phyloP scores from a whole-genome alignment of 2,329 filamentous ascomycete species.

The Fusarium chlamydosporum region DNA sequence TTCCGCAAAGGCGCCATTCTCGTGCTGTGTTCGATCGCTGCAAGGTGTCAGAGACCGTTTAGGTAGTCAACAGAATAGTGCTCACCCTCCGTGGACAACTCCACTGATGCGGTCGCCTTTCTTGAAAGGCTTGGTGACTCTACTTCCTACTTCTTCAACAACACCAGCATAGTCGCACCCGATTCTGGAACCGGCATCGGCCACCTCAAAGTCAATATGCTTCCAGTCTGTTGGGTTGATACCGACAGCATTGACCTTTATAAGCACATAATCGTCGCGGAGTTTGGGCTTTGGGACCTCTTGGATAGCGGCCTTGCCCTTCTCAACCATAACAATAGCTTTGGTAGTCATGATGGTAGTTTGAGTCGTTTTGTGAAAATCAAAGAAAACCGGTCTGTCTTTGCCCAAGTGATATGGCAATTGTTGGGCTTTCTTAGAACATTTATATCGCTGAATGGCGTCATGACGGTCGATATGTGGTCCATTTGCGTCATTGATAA shows the following conservation, averaged over 20 bases:
- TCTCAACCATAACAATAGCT: constrained; percentile 18
- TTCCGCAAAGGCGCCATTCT: constrained; percentile 59
- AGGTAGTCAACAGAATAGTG: neutral
- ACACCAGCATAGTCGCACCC: constrained; percentile 65
- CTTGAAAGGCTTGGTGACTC: constrained; percentile 57
- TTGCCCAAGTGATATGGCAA: neutral
- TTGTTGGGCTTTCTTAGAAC: neutral
- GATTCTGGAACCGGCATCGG: constrained; percentile 39
- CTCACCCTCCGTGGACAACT: constrained; percentile 29
- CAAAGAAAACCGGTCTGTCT: neutral
- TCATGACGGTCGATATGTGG: neutral
- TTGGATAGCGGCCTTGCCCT: constrained; percentile 20
- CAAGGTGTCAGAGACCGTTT: neutral
- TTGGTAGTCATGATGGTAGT: constrained; percentile 17
- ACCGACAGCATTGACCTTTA: constrained; percentile 53
- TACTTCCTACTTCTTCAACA: constrained; percentile 61
- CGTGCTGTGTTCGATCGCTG: constrained; percentile 22
- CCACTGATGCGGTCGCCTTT: constrained; percentile 63
- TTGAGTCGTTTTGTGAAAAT: neutral
- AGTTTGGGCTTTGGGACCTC: constrained; percentile 19
- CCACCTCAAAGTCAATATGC: constrained; percentile 42
- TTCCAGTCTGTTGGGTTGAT: constrained; percentile 57
- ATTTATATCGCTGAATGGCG: constrained; percentile 1
- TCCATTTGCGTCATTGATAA: neutral
- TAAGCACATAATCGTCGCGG: constrained; percentile 49